Percentiles rank a stretch among this genome's conserved stretches.
Conservation (phyloP, 441 rosid species). For the Bruguiera hainesii region DNA sequence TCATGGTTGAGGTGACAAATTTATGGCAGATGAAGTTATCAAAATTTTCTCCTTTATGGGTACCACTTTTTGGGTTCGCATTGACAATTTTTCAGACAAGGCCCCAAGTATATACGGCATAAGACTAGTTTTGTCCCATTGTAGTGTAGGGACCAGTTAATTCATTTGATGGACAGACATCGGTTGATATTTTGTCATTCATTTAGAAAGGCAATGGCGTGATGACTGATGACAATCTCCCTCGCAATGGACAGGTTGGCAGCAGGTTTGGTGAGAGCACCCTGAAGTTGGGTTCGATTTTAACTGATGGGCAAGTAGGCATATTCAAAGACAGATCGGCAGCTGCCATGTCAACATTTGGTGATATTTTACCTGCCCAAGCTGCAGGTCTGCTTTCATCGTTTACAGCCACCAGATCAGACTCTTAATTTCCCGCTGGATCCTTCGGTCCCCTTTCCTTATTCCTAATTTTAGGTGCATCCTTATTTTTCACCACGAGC, state of each 20-base stretch:
- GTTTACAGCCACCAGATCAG: constrained; percentile 68
- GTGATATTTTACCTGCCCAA: constrained; percentile 91
- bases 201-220: constrained; percentile 7
- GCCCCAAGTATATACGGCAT: too few species aligned
- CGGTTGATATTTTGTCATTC: constrained; percentile 12
- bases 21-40: too few species aligned
- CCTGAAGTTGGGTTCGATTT: constrained; percentile 79
- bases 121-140: too few species aligned
- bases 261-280: constrained; percentile 99
- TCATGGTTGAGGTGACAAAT: too few species aligned
- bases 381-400: constrained; percentile 98
- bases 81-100: too few species aligned
- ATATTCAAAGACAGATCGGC: constrained; percentile 97
- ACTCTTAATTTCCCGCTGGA: constrained; percentile 35
- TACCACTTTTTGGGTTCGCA: too few species aligned
- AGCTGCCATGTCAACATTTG: constrained; percentile 91
- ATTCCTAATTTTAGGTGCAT: constrained; percentile 5
- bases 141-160: too few species aligned
- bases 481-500: neutral
- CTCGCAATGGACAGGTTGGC: constrained; percentile 61
- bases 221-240: constrained; percentile 3
- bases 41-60: too few species aligned
- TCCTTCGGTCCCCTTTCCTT: constrained; percentile 1
- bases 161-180: neutral
- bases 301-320: constrained; percentile 96